Base-by-base conservation (phyloP, 257 asterid species). In the Vinca minor region DNA sequence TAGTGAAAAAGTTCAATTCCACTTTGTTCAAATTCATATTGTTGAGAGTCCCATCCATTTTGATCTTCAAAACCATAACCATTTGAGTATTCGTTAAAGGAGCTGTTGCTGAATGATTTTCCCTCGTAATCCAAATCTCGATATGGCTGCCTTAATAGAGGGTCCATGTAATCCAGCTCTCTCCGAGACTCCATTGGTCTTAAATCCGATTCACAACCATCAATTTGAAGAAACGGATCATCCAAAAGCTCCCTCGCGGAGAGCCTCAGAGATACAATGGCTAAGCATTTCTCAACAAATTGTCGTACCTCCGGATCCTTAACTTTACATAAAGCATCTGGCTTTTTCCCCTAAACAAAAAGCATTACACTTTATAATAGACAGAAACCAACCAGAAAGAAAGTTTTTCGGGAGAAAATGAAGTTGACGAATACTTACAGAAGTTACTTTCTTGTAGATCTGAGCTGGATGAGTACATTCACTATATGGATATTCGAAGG, bases 401-500 rank as follows among this genome's bases (percentile, higher is more conserved):
- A 5, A 29, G 23, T 66, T 31, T 7, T 44, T n/a, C 4, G 39
- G 20, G 21, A 48, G 55, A 9, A 25, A 62, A 55, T 47, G 3
- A 56, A 54, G 47, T 32, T 26, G 1, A 73, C 55, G 62, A 56
- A 26, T 14, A 44, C 85, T 77, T 70, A 81, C 85, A 44, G 85
- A 77, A 45, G 67, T 73, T 10, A 81, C 85, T 81, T 81, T 81
- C 76, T 77, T 77, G 77, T 81, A 81, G 58, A 81, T 81, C 64
- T 81, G 85, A 42, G 85, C 85, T 17, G 81, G 83, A 75, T 81
- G 77, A 49, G 79, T 72, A 72, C 85, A 81, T 75, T 81, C 85
- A 73, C 83, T 77, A 50, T 77, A 81, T 14, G 85, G 85, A 69
- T 81, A 81, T 47, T 81, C 85, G 46, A 81, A 77, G 29, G 85